These are phyloP conservation scores for Solanum chilense DNA, from an alignment of 257 asterid species.

Conservation along the genomic window DNA sequence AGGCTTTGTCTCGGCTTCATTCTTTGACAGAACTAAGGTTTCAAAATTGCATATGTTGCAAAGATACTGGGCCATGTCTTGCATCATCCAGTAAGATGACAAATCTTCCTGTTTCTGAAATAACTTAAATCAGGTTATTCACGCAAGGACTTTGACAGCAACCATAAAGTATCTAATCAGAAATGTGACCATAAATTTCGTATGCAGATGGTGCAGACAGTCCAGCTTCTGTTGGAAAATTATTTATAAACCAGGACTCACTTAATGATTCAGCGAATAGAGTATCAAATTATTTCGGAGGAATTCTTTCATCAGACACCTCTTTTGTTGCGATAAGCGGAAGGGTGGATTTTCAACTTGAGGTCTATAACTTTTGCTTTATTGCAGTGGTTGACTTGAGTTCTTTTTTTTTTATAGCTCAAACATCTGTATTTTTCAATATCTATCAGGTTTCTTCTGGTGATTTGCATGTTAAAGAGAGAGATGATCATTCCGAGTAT, in stretches of 20 bases:
- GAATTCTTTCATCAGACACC: neutral
- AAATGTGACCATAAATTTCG: neutral
- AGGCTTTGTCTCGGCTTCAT: slow-evolving; percentile 13
- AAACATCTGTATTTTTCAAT: neutral
- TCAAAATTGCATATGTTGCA: slow-evolving; percentile 10
- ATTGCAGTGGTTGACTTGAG: neutral
- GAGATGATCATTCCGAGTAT: slow-evolving; percentile 20
- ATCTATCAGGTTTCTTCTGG: slow-evolving; percentile 9
- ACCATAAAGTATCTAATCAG: neutral
- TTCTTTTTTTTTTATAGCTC: neutral
- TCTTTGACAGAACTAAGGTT: slow-evolving; percentile 18
- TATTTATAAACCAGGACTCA: neutral
- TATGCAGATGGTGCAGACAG: neutral
- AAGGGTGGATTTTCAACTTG: slow-evolving; percentile 2
- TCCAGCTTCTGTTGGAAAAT: neutral
- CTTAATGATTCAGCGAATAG: neutral
- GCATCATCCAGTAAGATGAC: slow-evolving; percentile 5
- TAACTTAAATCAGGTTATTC: slow-evolving; percentile 2
- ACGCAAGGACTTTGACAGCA: neutral
- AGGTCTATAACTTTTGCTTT: slow-evolving; percentile 10
- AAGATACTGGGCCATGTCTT: slow-evolving; percentile 13
- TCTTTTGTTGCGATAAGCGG: neutral
- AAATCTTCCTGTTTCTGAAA: slow-evolving; percentile 1
- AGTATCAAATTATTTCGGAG: neutral
- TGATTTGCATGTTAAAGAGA: slow-evolving; percentile 17